Conservation (phyloP, 805 yeast genomes). For the Phaffomyces thermotolerans region DNA sequence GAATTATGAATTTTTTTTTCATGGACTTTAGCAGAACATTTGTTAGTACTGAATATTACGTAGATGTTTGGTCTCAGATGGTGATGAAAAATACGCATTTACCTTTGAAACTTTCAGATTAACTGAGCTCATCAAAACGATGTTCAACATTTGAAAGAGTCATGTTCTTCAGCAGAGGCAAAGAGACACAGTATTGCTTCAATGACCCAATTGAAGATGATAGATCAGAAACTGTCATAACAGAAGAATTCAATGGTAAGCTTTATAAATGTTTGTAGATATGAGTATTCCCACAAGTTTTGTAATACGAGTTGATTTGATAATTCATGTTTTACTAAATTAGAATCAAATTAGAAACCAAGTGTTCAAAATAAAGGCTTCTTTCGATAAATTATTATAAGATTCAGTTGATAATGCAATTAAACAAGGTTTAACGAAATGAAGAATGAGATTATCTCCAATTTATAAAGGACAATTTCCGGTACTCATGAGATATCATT, state of each 20-base stretch:
- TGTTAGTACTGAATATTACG: no score
- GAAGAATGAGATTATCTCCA: slow-evolving; percentile 81
- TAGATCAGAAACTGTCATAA: slow-evolving; percentile 73
- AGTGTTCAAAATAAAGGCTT: slow-evolving; percentile 37
- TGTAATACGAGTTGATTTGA: slow-evolving; percentile 73
- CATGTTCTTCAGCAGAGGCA: no score
- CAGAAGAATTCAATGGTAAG: slow-evolving; percentile 24
- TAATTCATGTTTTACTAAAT: slow-evolving; percentile 67
- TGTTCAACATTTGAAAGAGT: no score
- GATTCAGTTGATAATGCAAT: slow-evolving; percentile 75
- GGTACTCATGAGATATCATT: no score
- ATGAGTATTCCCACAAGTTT: slow-evolving; percentile 92
- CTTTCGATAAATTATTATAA: slow-evolving; percentile 60
- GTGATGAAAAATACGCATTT: no score
- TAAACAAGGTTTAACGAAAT: slow-evolving; percentile 70
- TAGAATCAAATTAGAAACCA: slow-evolving; percentile 57
- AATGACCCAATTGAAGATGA: slow-evolving; percentile 94
- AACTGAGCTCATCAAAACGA: no score
- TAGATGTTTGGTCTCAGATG: no score
- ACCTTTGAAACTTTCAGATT: no score
- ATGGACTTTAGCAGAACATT: no score
- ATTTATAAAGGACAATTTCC: slow-evolving; percentile 63
- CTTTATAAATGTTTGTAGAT: slow-evolving; percentile 38
- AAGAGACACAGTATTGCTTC: no score
- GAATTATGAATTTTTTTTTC: no score